Percentiles rank a stretch among this genome's conserved stretches.
Conservation (phyloP, 805 yeast species). For the Candida silvicultrix region DNA sequence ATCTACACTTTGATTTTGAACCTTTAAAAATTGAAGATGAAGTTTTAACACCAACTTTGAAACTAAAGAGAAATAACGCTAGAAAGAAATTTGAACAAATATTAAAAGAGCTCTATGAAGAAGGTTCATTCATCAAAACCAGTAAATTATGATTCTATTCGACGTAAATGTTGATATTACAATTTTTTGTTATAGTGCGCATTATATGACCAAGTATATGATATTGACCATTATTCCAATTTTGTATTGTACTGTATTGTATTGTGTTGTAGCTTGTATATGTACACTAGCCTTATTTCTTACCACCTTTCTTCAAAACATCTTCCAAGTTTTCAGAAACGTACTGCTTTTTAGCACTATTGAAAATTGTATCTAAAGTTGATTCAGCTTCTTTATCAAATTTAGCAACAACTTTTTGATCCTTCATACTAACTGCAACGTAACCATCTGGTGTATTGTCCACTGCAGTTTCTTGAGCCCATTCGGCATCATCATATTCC, state of each 20-base stretch:
- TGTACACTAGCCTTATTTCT: not conserved
- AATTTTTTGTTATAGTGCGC: too few species aligned
- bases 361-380: conserved; percentile 38
- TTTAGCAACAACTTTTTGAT: conserved; percentile 37
- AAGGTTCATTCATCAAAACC: conserved; percentile 35
- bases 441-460: conserved; percentile 30
- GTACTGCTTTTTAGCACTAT: conserved; percentile 34
- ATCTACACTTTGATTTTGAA: conserved; percentile 46
- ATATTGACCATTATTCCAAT: not conserved
- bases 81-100: conserved; percentile 34
- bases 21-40: conserved; percentile 57
- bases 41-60: conserved; percentile 62
- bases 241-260: not conserved
- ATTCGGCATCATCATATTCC: conserved; percentile 44
- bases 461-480: conserved; percentile 47
- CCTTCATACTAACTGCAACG: conserved; percentile 39
- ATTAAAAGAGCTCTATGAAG: conserved; percentile 40
- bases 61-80: conserved; percentile 46
- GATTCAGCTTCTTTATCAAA: conserved; percentile 31
- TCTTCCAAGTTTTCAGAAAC: conserved; percentile 5
- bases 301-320: conserved; percentile 1
- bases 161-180: too few species aligned
- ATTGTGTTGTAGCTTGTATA: not conserved
- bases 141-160: conserved; percentile 15
- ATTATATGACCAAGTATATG: not conserved